phyloP scores from a whole-genome alignment of 495 filamentous ascomycete species.

The Neurospora discreta region DNA sequence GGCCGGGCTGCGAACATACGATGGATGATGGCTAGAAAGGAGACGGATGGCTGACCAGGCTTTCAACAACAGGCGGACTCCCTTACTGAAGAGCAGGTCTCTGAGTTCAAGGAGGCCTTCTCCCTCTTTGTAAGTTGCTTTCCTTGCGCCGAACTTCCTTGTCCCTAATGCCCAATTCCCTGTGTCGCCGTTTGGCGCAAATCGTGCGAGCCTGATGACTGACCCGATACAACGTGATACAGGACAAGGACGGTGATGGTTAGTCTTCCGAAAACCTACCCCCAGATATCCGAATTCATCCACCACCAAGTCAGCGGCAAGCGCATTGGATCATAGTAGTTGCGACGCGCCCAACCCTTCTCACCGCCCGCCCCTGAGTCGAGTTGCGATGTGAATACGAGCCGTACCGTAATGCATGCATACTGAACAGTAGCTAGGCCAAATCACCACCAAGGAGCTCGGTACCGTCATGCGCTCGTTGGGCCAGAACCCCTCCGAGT shows the following conservation, averaged over 20 bases:
- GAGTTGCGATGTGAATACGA: neutral
- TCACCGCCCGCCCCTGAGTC: slow-evolving; percentile 1
- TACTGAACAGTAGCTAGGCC: slow-evolving; percentile 47
- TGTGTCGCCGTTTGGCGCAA: slow-evolving; percentile 3
- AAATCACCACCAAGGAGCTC: slow-evolving; percentile 99
- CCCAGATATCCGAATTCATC: neutral
- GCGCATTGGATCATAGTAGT: slow-evolving; percentile 2
- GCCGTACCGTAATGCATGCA: neutral
- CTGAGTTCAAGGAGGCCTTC: slow-evolving; percentile 99
- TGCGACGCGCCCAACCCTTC: neutral
- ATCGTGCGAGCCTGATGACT: slow-evolving; percentile 4
- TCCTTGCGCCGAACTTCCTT: neutral
- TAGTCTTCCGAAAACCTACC: slow-evolving; percentile 35
- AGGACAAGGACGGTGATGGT: slow-evolving; percentile 99
- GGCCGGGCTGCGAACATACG: neutral
- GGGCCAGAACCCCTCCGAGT: slow-evolving; percentile 97
- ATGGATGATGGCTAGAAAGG: slow-evolving; percentile 5
- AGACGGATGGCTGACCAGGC: slow-evolving; percentile 8
- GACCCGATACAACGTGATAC: slow-evolving; percentile 13
- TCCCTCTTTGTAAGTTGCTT: slow-evolving; percentile 86
- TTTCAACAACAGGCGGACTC: slow-evolving; percentile 58
- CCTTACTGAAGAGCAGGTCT: slow-evolving; percentile 98
- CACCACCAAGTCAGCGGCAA: neutral
- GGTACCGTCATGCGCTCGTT: slow-evolving; percentile 99
- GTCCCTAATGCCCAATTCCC: neutral